These are phyloP conservation scores for Solanum pimpinellifolium DNA, from an alignment of 257 asterid genomes.

Conservation along the genomic window DNA sequence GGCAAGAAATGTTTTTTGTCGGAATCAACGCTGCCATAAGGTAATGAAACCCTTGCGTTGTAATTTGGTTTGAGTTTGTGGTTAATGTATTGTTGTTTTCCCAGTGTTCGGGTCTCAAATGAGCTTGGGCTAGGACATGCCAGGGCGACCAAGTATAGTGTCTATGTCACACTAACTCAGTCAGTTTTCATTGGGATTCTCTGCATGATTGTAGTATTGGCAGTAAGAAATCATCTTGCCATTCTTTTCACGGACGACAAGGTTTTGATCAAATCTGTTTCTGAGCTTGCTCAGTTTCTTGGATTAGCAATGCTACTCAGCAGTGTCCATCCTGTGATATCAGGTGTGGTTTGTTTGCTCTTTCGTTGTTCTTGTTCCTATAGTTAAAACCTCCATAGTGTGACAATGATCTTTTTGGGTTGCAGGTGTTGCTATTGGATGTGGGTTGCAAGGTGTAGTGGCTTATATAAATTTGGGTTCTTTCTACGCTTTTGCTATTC, in stretches of 20 bases:
- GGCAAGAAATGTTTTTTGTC: slow-evolving; percentile 63
- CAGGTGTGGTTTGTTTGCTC: slow-evolving; percentile 17
- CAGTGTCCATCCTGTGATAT: slow-evolving; percentile 48
- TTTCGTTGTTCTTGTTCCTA: too few species aligned
- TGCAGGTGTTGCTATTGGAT: slow-evolving; percentile 74
- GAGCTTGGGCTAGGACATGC: slow-evolving; percentile 69
- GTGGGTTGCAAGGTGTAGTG: slow-evolving; percentile 81
- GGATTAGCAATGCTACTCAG: slow-evolving; percentile 43
- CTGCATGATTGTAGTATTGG: slow-evolving; percentile 24
- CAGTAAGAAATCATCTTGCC: slow-evolving; percentile 35
- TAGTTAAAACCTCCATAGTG: neutral
- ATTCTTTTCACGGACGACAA: slow-evolving; percentile 30
- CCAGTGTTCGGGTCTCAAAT: slow-evolving; percentile 55
- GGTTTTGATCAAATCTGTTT: slow-evolving; percentile 25
- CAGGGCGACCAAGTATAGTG: slow-evolving; percentile 36
- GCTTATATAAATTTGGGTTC: slow-evolving; percentile 67
- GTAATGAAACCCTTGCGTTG: slow-evolving; percentile 2
- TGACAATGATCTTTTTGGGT: neutral
- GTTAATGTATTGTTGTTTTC: neutral
- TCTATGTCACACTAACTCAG: slow-evolving; percentile 32
- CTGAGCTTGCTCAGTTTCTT: slow-evolving; percentile 33
- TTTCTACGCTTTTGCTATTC: slow-evolving; percentile 56
- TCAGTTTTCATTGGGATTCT: slow-evolving; percentile 34
- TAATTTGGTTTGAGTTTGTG: neutral
- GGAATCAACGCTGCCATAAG: slow-evolving; percentile 82